Base-by-base conservation (phyloP, 2,329 filamentous ascomycete species). In the Aspergillus fructus region DNA sequence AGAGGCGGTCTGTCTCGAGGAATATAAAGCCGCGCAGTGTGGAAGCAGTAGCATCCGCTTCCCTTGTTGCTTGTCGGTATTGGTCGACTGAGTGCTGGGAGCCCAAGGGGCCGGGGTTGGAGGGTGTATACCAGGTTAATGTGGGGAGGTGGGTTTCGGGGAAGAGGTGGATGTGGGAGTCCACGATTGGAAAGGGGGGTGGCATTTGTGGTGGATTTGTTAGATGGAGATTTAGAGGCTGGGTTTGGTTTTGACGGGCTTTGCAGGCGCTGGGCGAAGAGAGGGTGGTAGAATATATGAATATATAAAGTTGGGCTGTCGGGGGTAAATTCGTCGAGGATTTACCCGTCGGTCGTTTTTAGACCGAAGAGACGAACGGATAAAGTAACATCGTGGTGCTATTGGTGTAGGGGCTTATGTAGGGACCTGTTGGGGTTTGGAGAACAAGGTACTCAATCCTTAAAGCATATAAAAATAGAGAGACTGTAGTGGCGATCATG, bases 161-260 rank as follows among this genome's bases (percentile, higher is more conserved):
- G 79, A 86, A 96, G 68, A 97, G 86, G 78, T 97, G 93, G 75
- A 97, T 89, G 79, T 97, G 93, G 40, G 91, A 89, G 79, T 97
- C 93, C 74, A 97, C 85, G 69, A 96, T 87, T 27, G 84, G 72
- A 49, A 65, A 67, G 2, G 66, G 43, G 68, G 71, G 73, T 37
- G 12, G 17, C 17, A 9, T 37, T n/a, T 21, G 17, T 15, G 17
- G 34, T 7, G 17, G 34, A 13, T 23, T 17, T 4, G 1, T 34
- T 9, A 11, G 17, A 2, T n/a, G 19, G 17, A 8, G 43, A 24
- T 46, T 30, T 30, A 4, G 1, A 11, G 27, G 9, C 1, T 12
- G 27, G 27, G 4, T 4, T 30, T 1, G 27, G 8, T 12, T 30
- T 1, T 0, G 27, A 11, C 27, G 4, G 27, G 3, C 9, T 11